A percentile compares a stretch with the other conserved stretches of the same genome.
phyloP scores from a whole-genome alignment of 441 rosid species.

The Breynia disticha region DNA sequence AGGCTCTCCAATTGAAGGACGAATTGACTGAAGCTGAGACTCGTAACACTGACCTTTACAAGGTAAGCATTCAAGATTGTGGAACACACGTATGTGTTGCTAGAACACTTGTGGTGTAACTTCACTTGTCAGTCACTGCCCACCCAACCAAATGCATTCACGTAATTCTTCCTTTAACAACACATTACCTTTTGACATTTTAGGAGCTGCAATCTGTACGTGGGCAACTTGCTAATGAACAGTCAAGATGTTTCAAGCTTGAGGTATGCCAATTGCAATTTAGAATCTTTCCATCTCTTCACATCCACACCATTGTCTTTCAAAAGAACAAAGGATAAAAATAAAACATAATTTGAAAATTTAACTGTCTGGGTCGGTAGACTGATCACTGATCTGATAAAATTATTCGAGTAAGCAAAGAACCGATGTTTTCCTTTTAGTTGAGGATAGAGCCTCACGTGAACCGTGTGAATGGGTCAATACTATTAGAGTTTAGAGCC shows the following conservation, averaged over 20 bases:
- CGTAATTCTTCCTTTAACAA: neutral
- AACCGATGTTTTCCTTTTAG: too few species aligned
- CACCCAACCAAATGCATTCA: neutral
- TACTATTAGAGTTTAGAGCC: too few species aligned
- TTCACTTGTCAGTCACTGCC: neutral
- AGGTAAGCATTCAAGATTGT: slow-evolving; percentile 35
- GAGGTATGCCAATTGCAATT: slow-evolving; percentile 41
- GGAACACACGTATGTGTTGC: neutral
- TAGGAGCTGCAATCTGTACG: slow-evolving; percentile 97
- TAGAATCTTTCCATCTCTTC: too few species aligned
- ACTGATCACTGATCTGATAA: too few species aligned
- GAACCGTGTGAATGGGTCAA: too few species aligned
- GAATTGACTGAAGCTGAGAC: slow-evolving; percentile 70
- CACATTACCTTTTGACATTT: slow-evolving; percentile 10
- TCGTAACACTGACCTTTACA: slow-evolving; percentile 66
- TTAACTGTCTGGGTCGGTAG: too few species aligned
- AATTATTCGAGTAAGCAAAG: too few species aligned
- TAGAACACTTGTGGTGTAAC: neutral
- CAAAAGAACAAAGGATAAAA: too few species aligned
- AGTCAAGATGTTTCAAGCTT: slow-evolving; percentile 90
- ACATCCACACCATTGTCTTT: too few species aligned
- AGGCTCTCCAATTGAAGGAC: slow-evolving; percentile 61
- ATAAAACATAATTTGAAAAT: too few species aligned
- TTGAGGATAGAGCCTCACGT: too few species aligned
- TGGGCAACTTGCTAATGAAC: slow-evolving; percentile 89